Evolutionary conservation across 2,329 filamentous ascomycete genomes (phyloP).

Genomic region (Ascochyta viciae-villosae): DNA sequence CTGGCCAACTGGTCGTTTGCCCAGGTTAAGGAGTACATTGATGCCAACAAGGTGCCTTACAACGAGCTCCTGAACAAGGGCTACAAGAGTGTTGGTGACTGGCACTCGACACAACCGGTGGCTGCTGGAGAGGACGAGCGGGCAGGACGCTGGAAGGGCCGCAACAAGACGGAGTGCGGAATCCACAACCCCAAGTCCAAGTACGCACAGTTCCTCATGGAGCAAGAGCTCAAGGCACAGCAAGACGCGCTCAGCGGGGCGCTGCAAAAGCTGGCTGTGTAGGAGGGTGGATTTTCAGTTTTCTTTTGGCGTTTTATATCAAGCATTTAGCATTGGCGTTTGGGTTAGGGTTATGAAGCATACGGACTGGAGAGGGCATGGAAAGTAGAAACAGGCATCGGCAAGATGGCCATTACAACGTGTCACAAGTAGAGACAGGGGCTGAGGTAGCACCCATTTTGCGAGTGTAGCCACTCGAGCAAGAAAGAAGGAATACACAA

Average conservation of each 20-base stretch:
- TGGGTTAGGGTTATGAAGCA: slow-evolving; percentile 27
- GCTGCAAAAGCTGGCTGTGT: slow-evolving; percentile 38
- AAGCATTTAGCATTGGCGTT: slow-evolving; percentile 52
- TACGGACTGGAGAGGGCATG: slow-evolving; percentile 6
- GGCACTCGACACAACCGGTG: slow-evolving; percentile 94
- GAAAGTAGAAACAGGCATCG: slow-evolving; percentile 11
- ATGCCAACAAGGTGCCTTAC: slow-evolving; percentile 87
- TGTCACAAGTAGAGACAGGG: slow-evolving; percentile 19
- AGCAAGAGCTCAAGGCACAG: slow-evolving; percentile 70
- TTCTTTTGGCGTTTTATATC: slow-evolving; percentile 39
- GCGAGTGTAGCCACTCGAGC: slow-evolving; percentile 9
- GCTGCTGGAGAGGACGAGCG: slow-evolving; percentile 93
- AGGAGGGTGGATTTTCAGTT: slow-evolving; percentile 24
- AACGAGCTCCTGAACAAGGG: slow-evolving; percentile 88
- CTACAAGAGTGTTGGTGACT: slow-evolving; percentile 99
- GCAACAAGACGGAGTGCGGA: slow-evolving; percentile 94
- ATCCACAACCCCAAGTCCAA: slow-evolving; percentile 98
- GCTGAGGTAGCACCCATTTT: slow-evolving; percentile 32
- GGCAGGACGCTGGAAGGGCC: slow-evolving; percentile 95
- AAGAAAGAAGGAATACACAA: neutral
- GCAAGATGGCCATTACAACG: slow-evolving; percentile 15
- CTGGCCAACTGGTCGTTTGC: slow-evolving; percentile 92
- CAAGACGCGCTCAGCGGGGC: slow-evolving; percentile 45
- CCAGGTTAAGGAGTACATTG: slow-evolving; percentile 88
- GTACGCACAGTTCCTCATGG: slow-evolving; percentile 83